phyloP scores from a whole-genome alignment of 345 rosid species.

The Populus euphratica region DNA sequence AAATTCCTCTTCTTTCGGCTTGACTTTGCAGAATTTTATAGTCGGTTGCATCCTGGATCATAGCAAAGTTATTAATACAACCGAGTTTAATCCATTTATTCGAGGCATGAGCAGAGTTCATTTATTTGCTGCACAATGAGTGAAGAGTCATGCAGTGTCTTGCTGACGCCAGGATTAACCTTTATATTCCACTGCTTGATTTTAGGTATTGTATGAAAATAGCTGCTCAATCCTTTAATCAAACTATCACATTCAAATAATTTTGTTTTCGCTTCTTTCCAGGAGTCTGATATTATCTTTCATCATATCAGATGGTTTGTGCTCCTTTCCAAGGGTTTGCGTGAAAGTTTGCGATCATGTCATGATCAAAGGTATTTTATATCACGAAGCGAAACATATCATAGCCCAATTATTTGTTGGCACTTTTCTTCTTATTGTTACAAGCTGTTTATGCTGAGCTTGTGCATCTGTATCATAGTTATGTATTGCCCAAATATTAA shows the following conservation, averaged over 20 bases:
- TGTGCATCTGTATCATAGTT: constrained; percentile 30
- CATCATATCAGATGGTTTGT: constrained; percentile 38
- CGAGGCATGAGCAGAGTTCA: constrained; percentile 11
- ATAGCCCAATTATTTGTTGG: constrained; percentile 22
- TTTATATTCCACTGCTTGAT: constrained; percentile 21
- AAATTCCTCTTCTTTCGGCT: constrained; percentile 95
- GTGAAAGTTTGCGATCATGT: constrained; percentile 26
- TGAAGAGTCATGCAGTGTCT: constrained; percentile 20
- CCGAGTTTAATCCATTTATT: constrained; percentile 11
- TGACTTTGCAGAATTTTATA: constrained; percentile 91
- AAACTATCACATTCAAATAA: background rate
- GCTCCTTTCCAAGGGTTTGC: constrained; percentile 25
- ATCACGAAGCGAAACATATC: constrained; percentile 16
- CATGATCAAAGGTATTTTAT: constrained; percentile 28
- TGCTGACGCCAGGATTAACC: constrained; percentile 27
- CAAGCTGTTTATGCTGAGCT: constrained; percentile 14
- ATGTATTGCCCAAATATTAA: constrained; percentile 21
- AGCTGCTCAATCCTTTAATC: background rate
- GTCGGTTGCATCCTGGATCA: constrained; percentile 46
- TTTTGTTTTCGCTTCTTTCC: background rate
- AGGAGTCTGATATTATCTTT: background rate
- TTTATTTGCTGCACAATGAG: constrained; percentile 8
- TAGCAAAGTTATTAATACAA: constrained; percentile 29
- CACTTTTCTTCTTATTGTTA: constrained; percentile 15
- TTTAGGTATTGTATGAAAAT: constrained; percentile 31